Conservation (phyloP, 225 moss, liverwort and hornwort genomes). For the Marchantia polymorpha region DNA sequence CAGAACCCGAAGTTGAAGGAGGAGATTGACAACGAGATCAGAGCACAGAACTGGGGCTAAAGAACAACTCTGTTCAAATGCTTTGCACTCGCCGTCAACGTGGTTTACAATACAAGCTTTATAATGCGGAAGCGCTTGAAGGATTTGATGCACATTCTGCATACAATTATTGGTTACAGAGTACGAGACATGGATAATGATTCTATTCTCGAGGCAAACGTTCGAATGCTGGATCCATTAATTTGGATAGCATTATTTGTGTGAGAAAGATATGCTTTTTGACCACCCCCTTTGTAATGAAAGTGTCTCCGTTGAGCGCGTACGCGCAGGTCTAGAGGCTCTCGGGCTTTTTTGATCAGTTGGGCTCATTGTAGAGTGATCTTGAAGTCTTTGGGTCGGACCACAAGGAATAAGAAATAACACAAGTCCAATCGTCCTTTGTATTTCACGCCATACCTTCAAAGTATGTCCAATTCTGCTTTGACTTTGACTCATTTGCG, state of each 20-base stretch:
- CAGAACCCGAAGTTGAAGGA: conserved; percentile 79
- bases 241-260: conserved; percentile 20
- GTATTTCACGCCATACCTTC: background rate
- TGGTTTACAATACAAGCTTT: background rate
- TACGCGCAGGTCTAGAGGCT: background rate
- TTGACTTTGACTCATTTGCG: too few relatives aligned
- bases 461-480: too few relatives aligned
- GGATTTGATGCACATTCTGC: conserved; percentile 5
- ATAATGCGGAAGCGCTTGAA: background rate
- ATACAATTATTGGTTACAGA: background rate
- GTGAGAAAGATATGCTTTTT: conserved; percentile 20
- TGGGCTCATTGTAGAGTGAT: background rate
- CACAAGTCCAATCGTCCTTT: background rate
- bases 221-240: conserved; percentile 9
- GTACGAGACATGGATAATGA: background rate
- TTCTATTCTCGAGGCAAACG: conserved; percentile 14
- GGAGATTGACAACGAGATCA: conserved; percentile 90
- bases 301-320: background rate
- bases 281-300: background rate
- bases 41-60: conserved; percentile 79
- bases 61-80: background rate
- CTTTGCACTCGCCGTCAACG: background rate
- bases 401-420: conserved; percentile 1
- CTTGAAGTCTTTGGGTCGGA: background rate
- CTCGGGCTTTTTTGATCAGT: background rate